Base-by-base conservation (phyloP, 495 filamentous ascomycete genomes). In the Jackrogersella multiformis region DNA sequence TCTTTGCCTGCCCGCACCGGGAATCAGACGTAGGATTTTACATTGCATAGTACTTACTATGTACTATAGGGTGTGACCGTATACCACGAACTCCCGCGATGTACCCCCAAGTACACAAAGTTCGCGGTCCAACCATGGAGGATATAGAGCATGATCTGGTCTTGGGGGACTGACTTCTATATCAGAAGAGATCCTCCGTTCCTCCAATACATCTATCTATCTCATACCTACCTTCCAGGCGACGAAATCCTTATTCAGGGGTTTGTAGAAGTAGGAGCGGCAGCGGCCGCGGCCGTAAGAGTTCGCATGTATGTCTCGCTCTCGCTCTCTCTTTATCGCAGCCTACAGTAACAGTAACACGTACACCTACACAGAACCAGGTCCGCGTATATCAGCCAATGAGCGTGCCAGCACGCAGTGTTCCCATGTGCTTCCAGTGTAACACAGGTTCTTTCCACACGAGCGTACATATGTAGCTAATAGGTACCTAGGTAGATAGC, bases 371-470 rank as follows among this genome's bases (percentile, higher is more conserved):
- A 26, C 36, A 54, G 38, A 44, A 58, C 53, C 16, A 44, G 52
- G 20, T 20, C 61, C 54, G 63, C 63, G 55, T 66, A 60, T 53
- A 13, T 4, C 21, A 20, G 16, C 63, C 63, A 66, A 66, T 66
- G 9, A 10, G 28, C 26, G 48, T 2, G 9, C 10, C 12, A 16
- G 35, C 53, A 48, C 20, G 49, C 38, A 12, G 56, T 61, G 46
- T 30, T 42, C 35, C 34, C 46, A 49, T 59, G 34, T 42, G 34
- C 16, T 46, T n/a, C 30, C 53, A 36, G 38, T 23, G 58, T 61
- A 18, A 21, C 58, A 61, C 58, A 24, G 44, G 42, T 34, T 30
- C 15, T 2, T 16, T 60, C 26, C 18, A 54, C 38, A 23, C 48
- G 21, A 32, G 16, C 51, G 38, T 54, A 38, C 35, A 4, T 12